phyloP scores from a whole-genome alignment of 225 moss, liverwort and hornwort genomes.

The Pseudisothecium myosuroides region DNA sequence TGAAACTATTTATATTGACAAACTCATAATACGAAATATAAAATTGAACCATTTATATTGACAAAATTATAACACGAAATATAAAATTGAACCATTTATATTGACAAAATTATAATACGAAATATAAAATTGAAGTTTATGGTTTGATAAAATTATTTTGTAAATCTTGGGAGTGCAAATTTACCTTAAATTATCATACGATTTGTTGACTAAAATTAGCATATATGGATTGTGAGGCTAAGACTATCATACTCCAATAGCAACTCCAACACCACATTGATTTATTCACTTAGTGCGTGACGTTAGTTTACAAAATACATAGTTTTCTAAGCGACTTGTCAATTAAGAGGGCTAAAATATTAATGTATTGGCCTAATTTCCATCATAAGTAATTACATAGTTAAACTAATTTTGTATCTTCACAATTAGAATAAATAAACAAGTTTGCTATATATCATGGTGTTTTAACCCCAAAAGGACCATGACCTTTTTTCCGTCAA shows the following conservation, averaged over 20 bases:
- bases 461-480: no score
- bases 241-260: background rate
- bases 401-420: no score
- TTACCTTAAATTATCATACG: background rate
- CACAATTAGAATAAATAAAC: no score
- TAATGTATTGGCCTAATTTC: no score
- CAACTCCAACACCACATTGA: accelerated
- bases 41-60: no score
- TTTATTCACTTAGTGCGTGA: background rate
- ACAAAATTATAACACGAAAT: background rate
- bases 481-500: no score
- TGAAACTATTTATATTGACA: background rate
- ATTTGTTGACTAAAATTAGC: background rate
- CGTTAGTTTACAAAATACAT: background rate
- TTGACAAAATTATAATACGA: no score
- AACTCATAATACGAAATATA: background rate
- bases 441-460: no score
- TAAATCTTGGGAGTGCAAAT: accelerated
- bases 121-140: background rate
- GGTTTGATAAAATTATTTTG: background rate
- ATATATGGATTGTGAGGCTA: background rate
- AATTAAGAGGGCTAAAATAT: background rate
- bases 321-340: accelerated
- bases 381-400: no score
- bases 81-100: no score